Conservation (phyloP, 2,329 filamentous ascomycete genomes). For the Xylogone sp. region DNA sequence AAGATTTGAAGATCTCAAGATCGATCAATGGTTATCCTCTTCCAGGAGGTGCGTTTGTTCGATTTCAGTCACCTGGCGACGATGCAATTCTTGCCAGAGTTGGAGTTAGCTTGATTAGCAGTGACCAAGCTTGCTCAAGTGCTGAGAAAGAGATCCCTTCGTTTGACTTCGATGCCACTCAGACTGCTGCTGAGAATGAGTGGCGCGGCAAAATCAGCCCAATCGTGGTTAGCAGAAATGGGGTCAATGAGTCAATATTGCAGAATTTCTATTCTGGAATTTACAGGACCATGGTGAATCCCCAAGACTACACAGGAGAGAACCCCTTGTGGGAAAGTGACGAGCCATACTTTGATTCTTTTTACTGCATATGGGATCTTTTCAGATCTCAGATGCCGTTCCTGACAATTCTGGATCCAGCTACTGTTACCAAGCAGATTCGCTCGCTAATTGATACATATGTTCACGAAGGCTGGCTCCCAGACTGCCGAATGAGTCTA, state of each 20-base stretch:
- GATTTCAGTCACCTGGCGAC: slow-evolving; percentile 48
- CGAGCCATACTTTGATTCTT: slow-evolving; percentile 72
- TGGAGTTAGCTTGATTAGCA: slow-evolving; percentile 67
- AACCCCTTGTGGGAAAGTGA: slow-evolving; percentile 63
- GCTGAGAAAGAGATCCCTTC: slow-evolving; percentile 64
- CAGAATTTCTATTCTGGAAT: slow-evolving; percentile 68
- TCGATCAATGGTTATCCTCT: slow-evolving; percentile 51
- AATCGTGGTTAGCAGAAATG: slow-evolving; percentile 47
- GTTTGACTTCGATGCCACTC: slow-evolving; percentile 58
- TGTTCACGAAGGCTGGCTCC: slow-evolving; percentile 49
- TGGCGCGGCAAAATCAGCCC: slow-evolving; percentile 61
- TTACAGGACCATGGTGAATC: slow-evolving; percentile 66
- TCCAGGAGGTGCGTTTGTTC: slow-evolving; percentile 59
- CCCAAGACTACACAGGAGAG: slow-evolving; percentile 71
- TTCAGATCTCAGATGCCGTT: slow-evolving; percentile 68
- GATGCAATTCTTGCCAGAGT: slow-evolving; percentile 57
- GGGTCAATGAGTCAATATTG: slow-evolving; percentile 50
- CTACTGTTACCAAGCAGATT: slow-evolving; percentile 60
- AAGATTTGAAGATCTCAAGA: slow-evolving; percentile 46
- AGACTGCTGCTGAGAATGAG: slow-evolving; percentile 45
- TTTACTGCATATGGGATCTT: slow-evolving; percentile 69
- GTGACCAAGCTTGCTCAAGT: slow-evolving; percentile 61
- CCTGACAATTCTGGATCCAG: slow-evolving; percentile 65
- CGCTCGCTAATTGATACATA: slow-evolving; percentile 73
- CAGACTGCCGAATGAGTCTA: slow-evolving; percentile 55